Evolutionary conservation across 2,329 filamentous ascomycete species (phyloP).

Genomic region (Curvularia lunata): DNA sequence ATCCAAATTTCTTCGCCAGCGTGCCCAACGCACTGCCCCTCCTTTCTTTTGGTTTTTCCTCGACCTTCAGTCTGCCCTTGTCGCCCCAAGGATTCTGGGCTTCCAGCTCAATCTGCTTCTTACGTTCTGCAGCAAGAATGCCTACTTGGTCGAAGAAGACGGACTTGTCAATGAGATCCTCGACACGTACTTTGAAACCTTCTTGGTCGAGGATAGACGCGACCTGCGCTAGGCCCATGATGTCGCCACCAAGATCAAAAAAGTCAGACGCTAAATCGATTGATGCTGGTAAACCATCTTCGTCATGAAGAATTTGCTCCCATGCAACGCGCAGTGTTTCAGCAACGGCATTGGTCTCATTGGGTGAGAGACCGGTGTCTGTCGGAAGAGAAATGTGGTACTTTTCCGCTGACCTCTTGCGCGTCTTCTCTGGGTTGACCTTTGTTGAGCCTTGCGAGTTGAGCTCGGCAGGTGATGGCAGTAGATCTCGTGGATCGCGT

Average conservation of each 20-base stretch:
- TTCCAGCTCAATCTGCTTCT: slow-evolving; percentile 39
- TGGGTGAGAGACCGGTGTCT: slow-evolving; percentile 34
- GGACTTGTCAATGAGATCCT: slow-evolving; percentile 42
- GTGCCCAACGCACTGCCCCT: slow-evolving; percentile 14
- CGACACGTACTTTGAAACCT: slow-evolving; percentile 35
- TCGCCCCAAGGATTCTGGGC: slow-evolving; percentile 39
- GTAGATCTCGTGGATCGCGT: slow-evolving; percentile 35
- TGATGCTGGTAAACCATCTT: slow-evolving; percentile 26
- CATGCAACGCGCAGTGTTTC: slow-evolving; percentile 37
- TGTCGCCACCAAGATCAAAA: slow-evolving; percentile 45
- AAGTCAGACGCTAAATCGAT: slow-evolving; percentile 39
- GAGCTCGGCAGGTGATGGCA: slow-evolving; percentile 37
- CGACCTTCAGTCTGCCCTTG: slow-evolving; percentile 27
- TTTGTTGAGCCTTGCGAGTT: slow-evolving; percentile 34
- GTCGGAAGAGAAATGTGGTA: slow-evolving; percentile 32
- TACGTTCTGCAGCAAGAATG: slow-evolving; percentile 34
- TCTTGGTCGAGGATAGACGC: slow-evolving; percentile 38
- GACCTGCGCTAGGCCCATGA: slow-evolving; percentile 45
- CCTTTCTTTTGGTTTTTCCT: slow-evolving; percentile 20
- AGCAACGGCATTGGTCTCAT: slow-evolving; percentile 33
- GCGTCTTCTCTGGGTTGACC: slow-evolving; percentile 28
- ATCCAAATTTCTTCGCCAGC: slow-evolving; percentile 29
- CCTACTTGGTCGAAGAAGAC: slow-evolving; percentile 41
- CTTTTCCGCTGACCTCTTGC: slow-evolving; percentile 36
- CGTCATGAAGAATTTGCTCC: slow-evolving; percentile 40